These are phyloP conservation scores for Calonectria pseudoturangicola DNA, from an alignment of 2,329 filamentous ascomycete genomes.

Conservation along the genomic window DNA sequence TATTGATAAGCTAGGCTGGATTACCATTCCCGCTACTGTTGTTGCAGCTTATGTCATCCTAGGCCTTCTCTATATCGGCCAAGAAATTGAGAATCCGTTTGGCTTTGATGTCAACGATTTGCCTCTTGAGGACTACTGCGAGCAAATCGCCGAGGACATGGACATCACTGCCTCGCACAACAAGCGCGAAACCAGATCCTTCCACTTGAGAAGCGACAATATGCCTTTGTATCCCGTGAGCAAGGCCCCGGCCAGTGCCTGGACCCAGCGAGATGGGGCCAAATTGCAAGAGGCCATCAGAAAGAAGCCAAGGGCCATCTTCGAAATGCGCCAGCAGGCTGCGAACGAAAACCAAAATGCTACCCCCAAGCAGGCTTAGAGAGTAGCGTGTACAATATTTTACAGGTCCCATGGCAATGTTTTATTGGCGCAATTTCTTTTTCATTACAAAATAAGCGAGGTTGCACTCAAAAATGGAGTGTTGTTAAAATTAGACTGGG, in stretches of 20 bases:
- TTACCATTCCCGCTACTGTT: constrained; percentile 3
- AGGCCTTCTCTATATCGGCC: background rate
- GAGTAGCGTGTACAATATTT: background rate
- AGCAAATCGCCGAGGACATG: constrained; percentile 11
- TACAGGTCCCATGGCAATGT: background rate
- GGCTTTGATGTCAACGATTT: constrained; percentile 12
- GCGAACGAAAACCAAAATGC: background rate
- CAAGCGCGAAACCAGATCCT: background rate
- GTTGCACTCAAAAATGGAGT: background rate
- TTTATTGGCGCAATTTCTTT: background rate
- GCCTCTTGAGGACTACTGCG: constrained; percentile 4
- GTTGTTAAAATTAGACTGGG: background rate
- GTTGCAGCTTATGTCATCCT: constrained; percentile 7
- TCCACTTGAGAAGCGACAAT: constrained; percentile 7
- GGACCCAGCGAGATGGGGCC: background rate
- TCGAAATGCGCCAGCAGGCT: background rate
- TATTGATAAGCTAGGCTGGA: background rate
- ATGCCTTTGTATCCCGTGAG: constrained; percentile 10
- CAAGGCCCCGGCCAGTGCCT: constrained; percentile 3
- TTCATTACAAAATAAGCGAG: background rate
- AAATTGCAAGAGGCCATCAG: background rate
- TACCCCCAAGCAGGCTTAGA: background rate
- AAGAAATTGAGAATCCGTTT: constrained; percentile 15
- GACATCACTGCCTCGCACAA: background rate
- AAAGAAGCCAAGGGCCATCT: constrained; percentile 5